Evolutionary conservation across 2,329 filamentous ascomycete genomes (phyloP).

Genomic region (Neofusicoccum kwambonambiense): DNA sequence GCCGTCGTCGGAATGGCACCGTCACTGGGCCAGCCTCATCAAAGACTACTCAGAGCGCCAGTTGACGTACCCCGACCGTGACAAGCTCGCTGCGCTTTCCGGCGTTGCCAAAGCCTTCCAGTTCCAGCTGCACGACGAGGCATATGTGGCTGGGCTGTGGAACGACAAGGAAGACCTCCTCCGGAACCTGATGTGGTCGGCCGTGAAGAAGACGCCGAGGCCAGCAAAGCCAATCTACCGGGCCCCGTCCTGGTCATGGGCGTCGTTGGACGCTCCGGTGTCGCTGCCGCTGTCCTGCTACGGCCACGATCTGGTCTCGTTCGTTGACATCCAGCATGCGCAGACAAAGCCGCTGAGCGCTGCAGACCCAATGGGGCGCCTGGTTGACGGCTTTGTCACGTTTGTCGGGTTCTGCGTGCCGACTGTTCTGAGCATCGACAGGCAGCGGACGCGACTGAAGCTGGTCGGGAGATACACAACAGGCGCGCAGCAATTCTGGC

Average conservation of each 20-base stretch:
- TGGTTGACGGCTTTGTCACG: background rate
- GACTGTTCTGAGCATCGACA: background rate
- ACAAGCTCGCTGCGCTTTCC: background rate
- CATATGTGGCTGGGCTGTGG: slow-evolving; percentile 8
- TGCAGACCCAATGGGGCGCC: background rate
- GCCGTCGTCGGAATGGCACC: background rate
- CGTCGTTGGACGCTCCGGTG: background rate
- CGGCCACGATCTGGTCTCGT: background rate
- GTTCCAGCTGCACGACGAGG: background rate
- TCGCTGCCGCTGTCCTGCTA: background rate
- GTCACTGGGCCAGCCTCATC: background rate
- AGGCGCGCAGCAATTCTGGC: background rate
- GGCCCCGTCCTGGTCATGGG: slow-evolving; percentile 12
- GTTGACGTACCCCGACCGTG: background rate
- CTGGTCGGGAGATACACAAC: background rate
- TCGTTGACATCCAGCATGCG: background rate
- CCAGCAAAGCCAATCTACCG: background rate
- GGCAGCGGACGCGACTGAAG: background rate
- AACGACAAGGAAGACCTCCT: background rate
- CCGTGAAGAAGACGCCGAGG: background rate
- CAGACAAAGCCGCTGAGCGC: background rate
- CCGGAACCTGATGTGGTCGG: background rate
- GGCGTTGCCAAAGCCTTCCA: background rate
- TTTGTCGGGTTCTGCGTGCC: background rate
- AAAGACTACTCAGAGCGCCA: slow-evolving; percentile 9